Conservation (phyloP, 768 basidiomycete genomes). For the Galerina sulciceps region DNA sequence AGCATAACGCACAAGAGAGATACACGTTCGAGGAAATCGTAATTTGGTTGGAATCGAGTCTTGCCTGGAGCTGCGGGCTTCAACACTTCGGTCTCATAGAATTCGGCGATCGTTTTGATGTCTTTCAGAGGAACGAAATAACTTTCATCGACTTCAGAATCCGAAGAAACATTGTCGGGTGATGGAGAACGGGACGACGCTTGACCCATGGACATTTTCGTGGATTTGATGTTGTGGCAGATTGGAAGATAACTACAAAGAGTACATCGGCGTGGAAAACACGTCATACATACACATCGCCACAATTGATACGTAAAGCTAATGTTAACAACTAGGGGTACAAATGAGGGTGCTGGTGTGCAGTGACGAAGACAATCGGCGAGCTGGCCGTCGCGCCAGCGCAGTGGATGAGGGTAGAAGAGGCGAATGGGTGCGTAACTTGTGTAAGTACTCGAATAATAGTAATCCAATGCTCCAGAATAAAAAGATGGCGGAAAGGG, state of each 20-base stretch:
- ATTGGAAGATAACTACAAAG: not conserved
- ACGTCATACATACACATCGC: not conserved
- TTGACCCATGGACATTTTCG: conserved; percentile 15
- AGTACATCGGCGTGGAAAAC: conserved; percentile 1
- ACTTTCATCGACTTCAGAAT: conserved; percentile 16
- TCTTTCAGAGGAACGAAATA: conserved; percentile 35
- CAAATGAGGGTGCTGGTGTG: conserved; percentile 3
- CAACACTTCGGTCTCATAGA: conserved; percentile 51
- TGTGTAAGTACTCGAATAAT: not conserved
- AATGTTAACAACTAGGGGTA: conserved; percentile 4
- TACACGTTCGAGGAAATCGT: conserved; percentile 53
- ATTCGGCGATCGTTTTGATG: conserved; percentile 59
- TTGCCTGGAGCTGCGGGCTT: conserved; percentile 33
- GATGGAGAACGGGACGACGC: conserved; percentile 9
- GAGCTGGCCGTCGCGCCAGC: conserved; percentile 1
- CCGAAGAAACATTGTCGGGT: conserved; percentile 10
- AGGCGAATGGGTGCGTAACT: conserved; percentile 1
- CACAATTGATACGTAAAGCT: not conserved
- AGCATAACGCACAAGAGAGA: conserved; percentile 64
- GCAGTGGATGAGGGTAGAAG: conserved; percentile 1
- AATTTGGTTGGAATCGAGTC: conserved; percentile 38
- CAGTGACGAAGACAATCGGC: not conserved
- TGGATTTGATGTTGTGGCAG: not conserved
- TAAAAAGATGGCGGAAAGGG: not conserved
- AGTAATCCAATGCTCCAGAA: conserved; percentile 2